Evolutionary conservation across 805 yeast genomes (phyloP).

Genomic region (Kazachstania kunashirensis): DNA sequence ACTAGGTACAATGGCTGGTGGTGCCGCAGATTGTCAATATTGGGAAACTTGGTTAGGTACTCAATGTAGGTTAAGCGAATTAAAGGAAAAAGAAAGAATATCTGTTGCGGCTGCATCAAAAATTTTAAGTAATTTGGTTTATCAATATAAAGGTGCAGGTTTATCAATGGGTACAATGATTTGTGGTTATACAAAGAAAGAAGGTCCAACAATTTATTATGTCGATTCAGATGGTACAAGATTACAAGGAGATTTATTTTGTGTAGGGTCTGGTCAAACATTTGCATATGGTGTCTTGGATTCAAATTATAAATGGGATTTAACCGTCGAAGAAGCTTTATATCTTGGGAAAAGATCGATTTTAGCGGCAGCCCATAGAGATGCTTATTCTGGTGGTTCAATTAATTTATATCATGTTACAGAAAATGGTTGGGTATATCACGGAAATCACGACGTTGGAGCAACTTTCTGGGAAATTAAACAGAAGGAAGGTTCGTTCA

Average conservation of each 20-base stretch:
- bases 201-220: conserved; percentile 90
- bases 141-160: conserved; percentile 96
- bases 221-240: conserved; percentile 97
- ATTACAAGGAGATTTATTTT: conserved; percentile 85
- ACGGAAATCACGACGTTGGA: conserved; percentile 92
- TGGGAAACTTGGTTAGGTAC: conserved; percentile 99
- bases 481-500: conserved; percentile 79
- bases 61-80: conserved; percentile 90
- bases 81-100: conserved; percentile 89
- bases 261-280: conserved; percentile 99
- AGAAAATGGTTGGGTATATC: conserved; percentile 89
- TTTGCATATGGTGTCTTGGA: conserved; percentile 98
- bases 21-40: conserved; percentile 98
- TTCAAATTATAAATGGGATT: conserved; percentile 84
- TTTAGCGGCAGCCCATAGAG: conserved; percentile 96
- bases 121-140: conserved; percentile 81
- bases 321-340: conserved; percentile 86
- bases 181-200: conserved; percentile 92
- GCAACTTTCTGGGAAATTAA: conserved; percentile 85
- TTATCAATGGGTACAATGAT: conserved; percentile 98
- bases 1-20: conserved; percentile 98
- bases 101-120: conserved; percentile 95
- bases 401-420: conserved; percentile 87
- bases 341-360: conserved; percentile 91
- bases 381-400: conserved; percentile 96